Conservation (phyloP, 2,329 filamentous ascomycete genomes). For the Cercospora sojina region DNA sequence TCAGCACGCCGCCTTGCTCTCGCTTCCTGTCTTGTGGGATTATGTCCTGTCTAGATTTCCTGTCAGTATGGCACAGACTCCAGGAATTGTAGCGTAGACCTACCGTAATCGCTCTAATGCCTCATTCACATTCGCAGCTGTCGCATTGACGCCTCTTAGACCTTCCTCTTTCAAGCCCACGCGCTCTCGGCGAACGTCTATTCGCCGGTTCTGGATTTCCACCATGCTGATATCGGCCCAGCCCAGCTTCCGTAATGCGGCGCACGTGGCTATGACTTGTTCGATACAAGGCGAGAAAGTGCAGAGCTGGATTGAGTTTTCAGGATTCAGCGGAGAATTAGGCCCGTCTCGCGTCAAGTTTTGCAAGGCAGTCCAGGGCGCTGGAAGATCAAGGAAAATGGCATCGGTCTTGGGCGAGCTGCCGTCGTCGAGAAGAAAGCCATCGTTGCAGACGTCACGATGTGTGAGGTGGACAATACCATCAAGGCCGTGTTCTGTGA, state of each 20-base stretch:
- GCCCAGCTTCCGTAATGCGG: slow-evolving; percentile 72
- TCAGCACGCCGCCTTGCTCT: slow-evolving; percentile 29
- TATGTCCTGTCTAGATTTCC: slow-evolving; percentile 10
- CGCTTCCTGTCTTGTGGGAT: slow-evolving; percentile 11
- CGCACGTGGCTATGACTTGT: slow-evolving; percentile 84
- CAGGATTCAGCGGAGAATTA: slow-evolving; percentile 64
- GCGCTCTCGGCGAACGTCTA: slow-evolving; percentile 80
- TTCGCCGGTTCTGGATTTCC: slow-evolving; percentile 74
- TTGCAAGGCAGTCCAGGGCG: slow-evolving; percentile 75
- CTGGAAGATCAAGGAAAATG: slow-evolving; percentile 77
- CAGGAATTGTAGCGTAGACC: slow-evolving; percentile 57
- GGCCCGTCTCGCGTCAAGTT: slow-evolving; percentile 62
- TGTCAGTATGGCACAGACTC: slow-evolving; percentile 3
- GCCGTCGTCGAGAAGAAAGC: slow-evolving; percentile 58
- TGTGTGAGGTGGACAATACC: slow-evolving; percentile 70
- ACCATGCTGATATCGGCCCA: slow-evolving; percentile 96
- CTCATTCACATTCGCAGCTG: slow-evolving; percentile 73
- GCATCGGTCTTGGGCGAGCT: slow-evolving; percentile 61
- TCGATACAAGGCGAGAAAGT: slow-evolving; percentile 97
- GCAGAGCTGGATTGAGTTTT: slow-evolving; percentile 74
- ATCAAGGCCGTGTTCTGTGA: slow-evolving; percentile 65
- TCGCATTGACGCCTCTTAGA: slow-evolving; percentile 64
- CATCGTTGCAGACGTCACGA: slow-evolving; percentile 74
- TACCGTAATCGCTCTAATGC: slow-evolving; percentile 70
- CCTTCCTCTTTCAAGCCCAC: slow-evolving; percentile 71